Evolutionary conservation across 176 grass and related monocot species (phyloP), one percentile per base, ranked within the genome.

Genomic region (Oryza meyeriana): DNA sequence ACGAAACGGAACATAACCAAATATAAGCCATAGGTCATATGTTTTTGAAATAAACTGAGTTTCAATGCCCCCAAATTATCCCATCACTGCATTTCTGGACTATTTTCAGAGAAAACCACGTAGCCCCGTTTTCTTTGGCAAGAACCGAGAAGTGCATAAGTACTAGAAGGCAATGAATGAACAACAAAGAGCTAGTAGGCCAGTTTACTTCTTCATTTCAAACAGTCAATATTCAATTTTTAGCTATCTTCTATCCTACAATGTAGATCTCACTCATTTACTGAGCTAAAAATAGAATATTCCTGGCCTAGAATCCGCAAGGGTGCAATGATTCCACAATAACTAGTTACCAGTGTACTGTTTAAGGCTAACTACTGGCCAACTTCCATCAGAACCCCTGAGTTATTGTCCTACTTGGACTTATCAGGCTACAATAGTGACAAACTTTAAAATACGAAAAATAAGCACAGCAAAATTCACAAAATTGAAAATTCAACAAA

Each of bases 11-110:
- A 10, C 17, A 52, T 31, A 63, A 28, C 76, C 30, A 61, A 6
- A 2, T 36, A 6, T 6, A 36, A 36, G 35, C 35, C 35, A 36
- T 32, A 42, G 40, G 10, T 42, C 40, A 42, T 58, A 20, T 59
- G 25, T 42, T 77, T 42, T 84, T 74, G 4, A 74, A 81, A 73
- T 66, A 74, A 82, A 83, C 40, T 29, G 22, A 10, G 8, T 41
- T 45, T 4, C 0, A 13, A 36, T 36, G 4, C 35, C 35, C 35
- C 35, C 35, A 36, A 36, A 36, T 36, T 36, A 36, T 36, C 35
- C 1, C 32, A 36, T 36, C 4, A 2, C 35, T 36, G 35, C 35
- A 36, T 36, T 36, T 36, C 35, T 36, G 35, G 4, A 36, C 35
- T 6, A 36, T 36, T 36, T 36, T 36, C 35, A 36, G 35, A 36